Conservation (phyloP, 768 basidiomycete genomes). For the Royoungia palumana region DNA sequence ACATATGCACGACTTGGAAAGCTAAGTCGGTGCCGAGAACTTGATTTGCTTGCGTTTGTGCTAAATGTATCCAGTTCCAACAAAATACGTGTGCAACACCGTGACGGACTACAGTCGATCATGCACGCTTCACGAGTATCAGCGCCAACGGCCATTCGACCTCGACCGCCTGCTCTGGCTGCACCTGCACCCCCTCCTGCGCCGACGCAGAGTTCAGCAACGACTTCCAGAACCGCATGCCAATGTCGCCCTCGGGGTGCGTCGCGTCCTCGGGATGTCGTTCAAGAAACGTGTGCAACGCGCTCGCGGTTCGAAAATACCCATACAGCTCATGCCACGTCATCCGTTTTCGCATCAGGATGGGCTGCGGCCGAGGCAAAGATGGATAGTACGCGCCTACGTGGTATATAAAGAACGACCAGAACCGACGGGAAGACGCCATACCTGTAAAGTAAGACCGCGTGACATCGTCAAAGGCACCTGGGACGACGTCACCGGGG, state of each 20-base stretch:
- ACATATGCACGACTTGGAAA: no score
- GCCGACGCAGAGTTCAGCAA: slow-evolving; percentile 42
- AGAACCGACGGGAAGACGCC: slow-evolving; percentile 13
- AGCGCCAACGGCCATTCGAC: slow-evolving; percentile 45
- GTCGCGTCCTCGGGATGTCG: slow-evolving; percentile 53
- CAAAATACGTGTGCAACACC: no score
- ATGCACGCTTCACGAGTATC: slow-evolving; percentile 18
- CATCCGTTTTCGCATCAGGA: slow-evolving; percentile 59
- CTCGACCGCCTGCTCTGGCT: slow-evolving; percentile 29
- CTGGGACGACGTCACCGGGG: slow-evolving; percentile 35
- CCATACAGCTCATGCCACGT: slow-evolving; percentile 62
- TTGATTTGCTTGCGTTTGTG: no score
- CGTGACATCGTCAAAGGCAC: slow-evolving; percentile 40
- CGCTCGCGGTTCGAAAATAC: slow-evolving; percentile 70
- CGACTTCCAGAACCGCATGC: slow-evolving; percentile 57
- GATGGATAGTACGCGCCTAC: slow-evolving; percentile 42
- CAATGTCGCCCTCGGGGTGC: slow-evolving; percentile 56
- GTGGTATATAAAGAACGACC: neutral
- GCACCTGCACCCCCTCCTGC: slow-evolving; percentile 12
- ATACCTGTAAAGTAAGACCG: slow-evolving; percentile 60
- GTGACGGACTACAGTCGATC: no score
- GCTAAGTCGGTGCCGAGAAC: no score
- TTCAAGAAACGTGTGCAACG: slow-evolving; percentile 67
- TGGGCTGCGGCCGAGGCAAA: slow-evolving; percentile 32
- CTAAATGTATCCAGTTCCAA: no score